These are phyloP conservation scores for Irpex lacteus DNA, from an alignment of 1,284 basidiomycete species.

Conservation along the genomic window DNA sequence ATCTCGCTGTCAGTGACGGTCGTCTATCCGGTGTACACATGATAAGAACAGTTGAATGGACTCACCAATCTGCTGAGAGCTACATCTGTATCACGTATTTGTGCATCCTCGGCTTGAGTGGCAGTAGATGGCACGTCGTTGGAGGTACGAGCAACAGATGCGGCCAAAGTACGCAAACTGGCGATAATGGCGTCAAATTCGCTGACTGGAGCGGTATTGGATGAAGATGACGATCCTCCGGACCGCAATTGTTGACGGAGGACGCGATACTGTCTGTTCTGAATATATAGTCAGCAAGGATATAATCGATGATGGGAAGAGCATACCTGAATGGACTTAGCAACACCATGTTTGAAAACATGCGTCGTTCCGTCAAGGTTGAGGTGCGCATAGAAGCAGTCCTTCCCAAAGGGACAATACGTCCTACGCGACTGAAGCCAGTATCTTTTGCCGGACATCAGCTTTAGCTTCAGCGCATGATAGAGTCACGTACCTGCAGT, in stretches of 20 bases:
- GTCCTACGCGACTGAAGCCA: constrained; percentile 56
- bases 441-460: constrained; percentile 39
- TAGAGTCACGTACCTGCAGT: constrained; percentile 51
- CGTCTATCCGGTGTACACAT: neutral
- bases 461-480: neutral
- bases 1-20: constrained; percentile 4
- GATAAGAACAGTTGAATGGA: neutral
- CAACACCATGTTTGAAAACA: constrained; percentile 51
- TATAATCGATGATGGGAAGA: neutral
- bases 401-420: constrained; percentile 69
- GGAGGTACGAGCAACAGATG: neutral
- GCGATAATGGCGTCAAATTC: neutral
- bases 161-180: neutral
- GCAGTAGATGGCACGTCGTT: neutral
- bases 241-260: neutral
- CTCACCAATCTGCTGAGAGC: constrained; percentile 6
- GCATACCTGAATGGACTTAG: constrained; percentile 47
- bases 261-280: constrained; percentile 17
- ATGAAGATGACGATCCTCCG: neutral
- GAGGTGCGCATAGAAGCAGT: constrained; percentile 73
- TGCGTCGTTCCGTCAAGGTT: constrained; percentile 62
- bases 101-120: neutral
- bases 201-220: neutral
- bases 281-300: neutral
- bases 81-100: neutral